Conservation (phyloP, 306 rosid species). For the Malus sylvestris region DNA sequence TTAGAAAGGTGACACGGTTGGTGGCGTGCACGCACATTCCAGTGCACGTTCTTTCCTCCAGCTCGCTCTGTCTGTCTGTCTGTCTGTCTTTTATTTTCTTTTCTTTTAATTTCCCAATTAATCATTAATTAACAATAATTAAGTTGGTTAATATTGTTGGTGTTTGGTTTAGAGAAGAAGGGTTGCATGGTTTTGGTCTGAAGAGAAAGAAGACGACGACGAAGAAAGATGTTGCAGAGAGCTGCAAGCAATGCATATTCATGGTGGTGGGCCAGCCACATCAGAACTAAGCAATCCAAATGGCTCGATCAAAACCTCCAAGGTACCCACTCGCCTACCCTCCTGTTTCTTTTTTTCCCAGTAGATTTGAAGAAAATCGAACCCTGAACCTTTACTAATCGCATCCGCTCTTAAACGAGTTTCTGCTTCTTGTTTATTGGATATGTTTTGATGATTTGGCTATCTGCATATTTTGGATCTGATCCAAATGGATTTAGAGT, state of each 20-base stretch:
- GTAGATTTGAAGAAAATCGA: too few relatives aligned
- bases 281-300: conserved; percentile 98
- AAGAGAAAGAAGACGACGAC: conserved; percentile 1
- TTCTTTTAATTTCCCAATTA: background rate
- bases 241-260: conserved; percentile 99
- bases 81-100: conserved; percentile 1
- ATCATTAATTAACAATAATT: background rate
- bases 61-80: background rate
- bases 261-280: conserved; percentile 99
- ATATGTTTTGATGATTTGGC: background rate
- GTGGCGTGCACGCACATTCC: conserved; percentile 26
- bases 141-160: background rate
- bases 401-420: background rate
- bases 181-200: conserved; percentile 28
- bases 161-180: conserved; percentile 7
- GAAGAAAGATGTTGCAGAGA: conserved; percentile 73
- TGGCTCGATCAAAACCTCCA: conserved; percentile 93
- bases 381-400: background rate
- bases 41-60: conserved; percentile 32
- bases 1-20: conserved; percentile 13
- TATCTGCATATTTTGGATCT: background rate
- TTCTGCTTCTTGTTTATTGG: background rate
- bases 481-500: background rate
- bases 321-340: conserved; percentile 33
- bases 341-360: background rate